A percentile compares a stretch with the other conserved stretches of the same genome.
Conservation (phyloP, 352 stramenopile species). For the Halophytophthora polymorphica region DNA sequence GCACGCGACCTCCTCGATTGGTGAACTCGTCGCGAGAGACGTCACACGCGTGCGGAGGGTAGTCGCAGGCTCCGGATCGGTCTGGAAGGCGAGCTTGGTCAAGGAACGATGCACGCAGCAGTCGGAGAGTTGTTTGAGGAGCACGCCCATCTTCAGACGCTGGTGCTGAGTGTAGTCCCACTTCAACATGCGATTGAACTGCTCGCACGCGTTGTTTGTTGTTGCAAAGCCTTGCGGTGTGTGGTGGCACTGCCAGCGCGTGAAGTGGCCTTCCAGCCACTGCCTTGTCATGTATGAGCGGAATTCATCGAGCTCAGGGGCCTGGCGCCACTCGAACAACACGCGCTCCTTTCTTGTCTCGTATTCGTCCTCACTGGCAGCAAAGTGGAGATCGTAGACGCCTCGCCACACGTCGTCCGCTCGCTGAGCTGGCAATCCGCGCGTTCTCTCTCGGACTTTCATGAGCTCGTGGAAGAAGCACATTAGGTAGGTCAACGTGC, state of each 20-base stretch:
- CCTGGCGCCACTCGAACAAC: not conserved
- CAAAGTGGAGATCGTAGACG: constrained; percentile 26
- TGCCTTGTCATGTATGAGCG: constrained; percentile 8
- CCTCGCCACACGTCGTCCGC: not conserved
- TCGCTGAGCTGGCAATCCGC: constrained; percentile 4
- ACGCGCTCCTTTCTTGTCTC: not conserved
- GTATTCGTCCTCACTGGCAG: constrained; percentile 2
- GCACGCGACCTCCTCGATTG: too few relatives aligned
- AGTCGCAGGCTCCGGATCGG: not conserved
- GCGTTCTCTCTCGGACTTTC: constrained; percentile 11
- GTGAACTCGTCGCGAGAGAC: too few relatives aligned
- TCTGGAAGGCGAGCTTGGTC: not conserved
- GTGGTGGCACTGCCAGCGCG: constrained; percentile 13
- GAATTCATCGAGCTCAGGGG: constrained; percentile 3
- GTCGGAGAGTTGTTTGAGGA: not conserved
- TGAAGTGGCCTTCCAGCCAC: constrained; percentile 8
- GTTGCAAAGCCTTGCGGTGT: constrained; percentile 8
- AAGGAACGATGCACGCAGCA: not conserved
- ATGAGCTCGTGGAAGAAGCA: constrained; percentile 20
- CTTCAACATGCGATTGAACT: constrained; percentile 22
- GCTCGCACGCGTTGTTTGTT: constrained; percentile 17
- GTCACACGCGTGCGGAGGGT: too few relatives aligned
- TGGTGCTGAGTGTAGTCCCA: constrained; percentile 9
- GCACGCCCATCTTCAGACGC: constrained; percentile 6
- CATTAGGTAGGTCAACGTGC: constrained; percentile 12